Percentiles rank a stretch among this genome's conserved stretches.
Evolutionary conservation across 2,329 filamentous ascomycete species (phyloP).

Genomic region (Sclerotinia trifoliorum): DNA sequence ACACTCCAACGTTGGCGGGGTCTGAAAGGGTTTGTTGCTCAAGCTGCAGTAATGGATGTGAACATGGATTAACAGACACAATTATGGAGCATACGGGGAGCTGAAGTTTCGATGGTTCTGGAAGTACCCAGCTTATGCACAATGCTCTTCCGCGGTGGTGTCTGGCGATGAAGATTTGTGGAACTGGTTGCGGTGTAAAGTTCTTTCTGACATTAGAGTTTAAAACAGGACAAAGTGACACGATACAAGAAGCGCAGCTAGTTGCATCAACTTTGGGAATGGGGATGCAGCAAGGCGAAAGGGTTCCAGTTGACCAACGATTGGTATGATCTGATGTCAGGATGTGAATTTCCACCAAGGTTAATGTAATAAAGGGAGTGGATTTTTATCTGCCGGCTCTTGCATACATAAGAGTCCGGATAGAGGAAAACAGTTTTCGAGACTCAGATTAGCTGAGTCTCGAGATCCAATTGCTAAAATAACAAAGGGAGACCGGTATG

Average conservation of each 20-base stretch:
- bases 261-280: neutral
- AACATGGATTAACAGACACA: slow-evolving; percentile 2
- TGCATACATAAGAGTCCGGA: slow-evolving; percentile 1
- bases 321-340: slow-evolving; percentile 26
- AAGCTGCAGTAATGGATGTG: slow-evolving; percentile 10
- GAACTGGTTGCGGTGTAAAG: slow-evolving; percentile 16
- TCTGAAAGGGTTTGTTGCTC: neutral
- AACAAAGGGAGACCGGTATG: neutral
- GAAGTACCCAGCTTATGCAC: slow-evolving; percentile 14
- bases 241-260: neutral
- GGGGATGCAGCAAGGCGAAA: slow-evolving; percentile 9
- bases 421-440: neutral
- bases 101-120: slow-evolving; percentile 3
- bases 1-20: slow-evolving; percentile 1
- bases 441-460: neutral
- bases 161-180: slow-evolving; percentile 8
- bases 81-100: slow-evolving; percentile 12
- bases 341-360: slow-evolving; percentile 16
- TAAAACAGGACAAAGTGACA: neutral
- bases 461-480: neutral
- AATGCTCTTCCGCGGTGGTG: neutral
- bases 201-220: slow-evolving; percentile 9
- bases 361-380: slow-evolving; percentile 9
- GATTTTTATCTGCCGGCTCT: neutral
- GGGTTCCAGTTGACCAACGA: slow-evolving; percentile 14